Conservation (phyloP, 2,329 filamentous ascomycete genomes). For the Aspergillus costaricaensis region DNA sequence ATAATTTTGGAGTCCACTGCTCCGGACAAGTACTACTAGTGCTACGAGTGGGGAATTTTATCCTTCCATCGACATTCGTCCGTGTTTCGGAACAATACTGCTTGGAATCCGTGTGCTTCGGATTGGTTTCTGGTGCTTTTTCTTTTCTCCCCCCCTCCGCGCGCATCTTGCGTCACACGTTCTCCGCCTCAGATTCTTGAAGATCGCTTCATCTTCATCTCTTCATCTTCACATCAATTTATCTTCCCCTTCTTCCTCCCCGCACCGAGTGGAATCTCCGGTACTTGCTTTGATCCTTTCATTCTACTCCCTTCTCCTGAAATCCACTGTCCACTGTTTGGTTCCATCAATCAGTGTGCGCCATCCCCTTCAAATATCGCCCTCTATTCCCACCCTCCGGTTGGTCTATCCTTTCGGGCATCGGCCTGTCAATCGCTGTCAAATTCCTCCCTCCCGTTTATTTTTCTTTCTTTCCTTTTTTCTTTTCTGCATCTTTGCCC, state of each 20-base stretch:
- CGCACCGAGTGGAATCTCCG: background rate
- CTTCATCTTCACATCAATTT: background rate
- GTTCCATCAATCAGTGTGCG: background rate
- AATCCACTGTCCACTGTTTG: constrained; percentile 5
- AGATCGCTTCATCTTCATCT: constrained; percentile 1
- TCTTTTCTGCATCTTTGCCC: background rate
- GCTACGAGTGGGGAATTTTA: background rate
- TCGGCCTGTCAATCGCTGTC: constrained; percentile 6
- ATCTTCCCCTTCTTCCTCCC: background rate
- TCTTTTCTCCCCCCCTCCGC: background rate
- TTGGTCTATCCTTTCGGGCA: constrained; percentile 8
- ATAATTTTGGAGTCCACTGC: background rate
- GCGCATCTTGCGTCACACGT: constrained; percentile 5
- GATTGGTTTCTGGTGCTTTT: constrained; percentile 1
- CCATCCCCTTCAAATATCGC: constrained; percentile 4
- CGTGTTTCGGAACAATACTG: background rate
- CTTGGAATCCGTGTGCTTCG: constrained; percentile 1
- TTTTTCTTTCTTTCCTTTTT: background rate
- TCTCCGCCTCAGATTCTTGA: background rate
- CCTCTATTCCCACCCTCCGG: background rate
- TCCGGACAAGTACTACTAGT: background rate
- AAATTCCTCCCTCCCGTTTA: too few species aligned
- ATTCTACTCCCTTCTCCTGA: background rate
- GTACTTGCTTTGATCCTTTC: background rate
- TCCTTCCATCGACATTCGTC: background rate